Evolutionary conservation across 176 grass and related monocot species (phyloP).

Genomic region (Triticum urartu): DNA sequence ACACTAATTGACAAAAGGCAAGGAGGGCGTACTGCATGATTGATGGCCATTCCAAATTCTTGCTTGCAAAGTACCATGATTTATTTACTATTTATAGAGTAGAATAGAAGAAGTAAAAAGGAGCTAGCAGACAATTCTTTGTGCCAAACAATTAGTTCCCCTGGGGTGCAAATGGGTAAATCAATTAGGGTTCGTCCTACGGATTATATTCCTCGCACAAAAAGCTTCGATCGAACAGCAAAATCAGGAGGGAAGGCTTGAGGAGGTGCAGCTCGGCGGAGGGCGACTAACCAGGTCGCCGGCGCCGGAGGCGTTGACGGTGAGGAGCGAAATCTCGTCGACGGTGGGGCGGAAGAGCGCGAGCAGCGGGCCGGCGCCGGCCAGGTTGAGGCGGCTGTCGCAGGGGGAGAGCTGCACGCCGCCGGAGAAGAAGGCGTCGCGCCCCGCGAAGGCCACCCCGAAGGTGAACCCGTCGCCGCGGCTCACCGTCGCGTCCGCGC

Average conservation of each 20-base stretch:
- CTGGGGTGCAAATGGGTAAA: neutral
- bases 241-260: no score
- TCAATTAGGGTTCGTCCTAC: conserved; percentile 1
- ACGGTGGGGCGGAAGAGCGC: conserved; percentile 78
- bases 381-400: conserved; percentile 64
- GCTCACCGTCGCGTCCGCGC: conserved; percentile 64
- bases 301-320: conserved; percentile 57
- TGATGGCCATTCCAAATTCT: neutral
- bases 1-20: neutral
- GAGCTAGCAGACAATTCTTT: neutral
- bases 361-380: conserved; percentile 29
- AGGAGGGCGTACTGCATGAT: neutral
- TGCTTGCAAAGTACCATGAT: neutral
- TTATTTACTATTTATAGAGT: neutral
- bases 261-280: neutral
- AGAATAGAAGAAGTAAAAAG: neutral
- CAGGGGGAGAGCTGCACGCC: conserved; percentile 79
- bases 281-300: conserved; percentile 45
- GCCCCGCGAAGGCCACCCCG: conserved; percentile 66
- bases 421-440: conserved; percentile 62
- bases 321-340: conserved; percentile 96
- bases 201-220: no score
- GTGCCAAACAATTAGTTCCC: neutral
- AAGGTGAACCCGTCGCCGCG: conserved; percentile 87
- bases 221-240: no score